These are phyloP conservation scores for Euphorbia schlechtendalii DNA, from an alignment of 441 rosid species.

Conservation along the genomic window DNA sequence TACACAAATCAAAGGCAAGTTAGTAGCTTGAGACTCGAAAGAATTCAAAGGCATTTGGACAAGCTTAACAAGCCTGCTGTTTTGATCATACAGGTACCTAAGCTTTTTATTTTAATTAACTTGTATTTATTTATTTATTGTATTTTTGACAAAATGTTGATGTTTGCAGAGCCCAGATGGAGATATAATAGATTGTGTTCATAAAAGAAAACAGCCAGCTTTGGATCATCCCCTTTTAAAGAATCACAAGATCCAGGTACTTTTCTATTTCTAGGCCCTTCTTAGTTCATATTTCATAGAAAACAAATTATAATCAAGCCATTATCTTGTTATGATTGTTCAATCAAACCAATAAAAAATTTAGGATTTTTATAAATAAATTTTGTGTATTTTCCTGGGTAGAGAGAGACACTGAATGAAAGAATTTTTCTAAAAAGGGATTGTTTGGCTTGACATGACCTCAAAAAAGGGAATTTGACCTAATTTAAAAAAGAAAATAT, in stretches of 20 bases:
- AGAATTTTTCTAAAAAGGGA: constrained; percentile 35
- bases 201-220: constrained; percentile 79
- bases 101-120: not conserved
- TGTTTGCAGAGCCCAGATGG: constrained; percentile 86
- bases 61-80: constrained; percentile 77
- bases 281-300: not conserved
- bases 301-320: no score
- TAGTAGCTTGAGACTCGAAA: constrained; percentile 61
- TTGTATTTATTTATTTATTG: not conserved
- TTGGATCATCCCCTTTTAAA: constrained; percentile 87
- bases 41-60: constrained; percentile 77
- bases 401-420: no score
- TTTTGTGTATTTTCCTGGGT: not conserved
- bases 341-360: not conserved
- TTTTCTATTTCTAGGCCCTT: not conserved
- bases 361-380: no score
- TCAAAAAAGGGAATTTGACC: not conserved
- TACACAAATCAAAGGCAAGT: constrained; percentile 48
- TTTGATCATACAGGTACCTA: constrained; percentile 65
- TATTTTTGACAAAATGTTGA: not conserved
- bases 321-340: not conserved
- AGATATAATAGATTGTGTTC: constrained; percentile 86
- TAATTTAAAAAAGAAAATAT: not conserved
- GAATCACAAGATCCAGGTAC: constrained; percentile 94
- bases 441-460: constrained; percentile 39